Evolutionary conservation across 345 rosid species (phyloP), one percentile per base, ranked within the genome.

Genomic region (Punica granatum): DNA sequence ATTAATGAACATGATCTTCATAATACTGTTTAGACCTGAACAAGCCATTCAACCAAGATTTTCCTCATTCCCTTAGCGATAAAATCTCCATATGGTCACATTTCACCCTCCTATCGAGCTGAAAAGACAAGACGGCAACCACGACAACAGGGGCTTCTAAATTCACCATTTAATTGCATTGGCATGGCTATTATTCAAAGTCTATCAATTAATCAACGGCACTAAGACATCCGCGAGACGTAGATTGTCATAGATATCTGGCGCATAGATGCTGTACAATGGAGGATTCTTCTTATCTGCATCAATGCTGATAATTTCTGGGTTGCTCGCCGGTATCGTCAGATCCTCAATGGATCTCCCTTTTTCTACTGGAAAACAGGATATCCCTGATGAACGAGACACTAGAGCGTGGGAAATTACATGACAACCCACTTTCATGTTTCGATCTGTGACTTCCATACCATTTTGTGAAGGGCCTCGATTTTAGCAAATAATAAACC

Each of bases 31-130:
- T 77, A 65, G 72, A 91, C 99, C 98, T 94, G 97, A 28, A 94
- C 96, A 79, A 94, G 99, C 99, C 99, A 94, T 77, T 94, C 96
- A 69, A 94, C 83, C 34, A 94, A 70, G 71, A 94, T 91, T 54
- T 87, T 93, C 3, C 99, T 75, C 99, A 94, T 94, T 71, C 82
- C 83, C 54, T 84, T 86, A 71, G 92, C 86, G 63, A 94, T 82
- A 72, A 69, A 32, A 65, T 82, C 77, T 90, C 92, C 94, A 93
- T 89, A 76, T 73, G 89, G 75, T 69, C 72, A 37, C 87, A 74
- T 63, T 30, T 42, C n/a, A 92, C 90, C 75, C 92, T 82, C 64
- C 85, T 83, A 36, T 67, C 77, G 77, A 89, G 90, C 97, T 93
- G 86, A 31, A 48, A 69, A 63, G 63, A 56, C 36, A 66, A 66